phyloP scores from a whole-genome alignment of 768 basidiomycete genomes.

The Clathrus columnatus region DNA sequence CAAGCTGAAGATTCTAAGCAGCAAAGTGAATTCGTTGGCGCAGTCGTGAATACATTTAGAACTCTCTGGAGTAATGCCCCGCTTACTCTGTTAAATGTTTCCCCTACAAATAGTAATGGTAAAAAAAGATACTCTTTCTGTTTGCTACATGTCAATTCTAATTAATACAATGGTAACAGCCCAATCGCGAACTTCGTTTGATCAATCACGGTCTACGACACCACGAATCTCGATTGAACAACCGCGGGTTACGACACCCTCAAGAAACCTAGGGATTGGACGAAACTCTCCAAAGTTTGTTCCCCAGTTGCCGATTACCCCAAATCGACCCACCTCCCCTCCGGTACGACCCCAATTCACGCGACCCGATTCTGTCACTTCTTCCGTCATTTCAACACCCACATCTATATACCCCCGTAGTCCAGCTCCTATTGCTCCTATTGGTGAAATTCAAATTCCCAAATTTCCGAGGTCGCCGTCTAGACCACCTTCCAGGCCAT shows the following conservation, averaged over 20 bases:
- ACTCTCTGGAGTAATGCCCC: conserved; percentile 8
- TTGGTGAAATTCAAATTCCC: background rate
- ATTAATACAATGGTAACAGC: background rate
- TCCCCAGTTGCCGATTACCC: background rate
- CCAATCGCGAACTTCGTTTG: background rate
- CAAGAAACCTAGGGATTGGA: background rate
- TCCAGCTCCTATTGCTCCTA: background rate
- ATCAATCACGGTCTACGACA: background rate
- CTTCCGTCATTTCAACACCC: background rate
- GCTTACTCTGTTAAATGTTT: conserved; percentile 2
- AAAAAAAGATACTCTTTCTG: too few relatives aligned
- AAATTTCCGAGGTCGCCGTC: background rate
- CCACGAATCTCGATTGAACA: background rate
- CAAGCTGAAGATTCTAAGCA: conserved; percentile 68
- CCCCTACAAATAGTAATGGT: background rate
- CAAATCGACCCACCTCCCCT: background rate
- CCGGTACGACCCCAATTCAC: background rate
- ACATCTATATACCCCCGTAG: background rate
- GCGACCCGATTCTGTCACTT: background rate
- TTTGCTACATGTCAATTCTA: too few relatives aligned
- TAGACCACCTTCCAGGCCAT: too few relatives aligned
- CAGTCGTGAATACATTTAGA: conserved; percentile 54
- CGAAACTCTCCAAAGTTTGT: conserved; percentile 1
- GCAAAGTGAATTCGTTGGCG: conserved; percentile 62
- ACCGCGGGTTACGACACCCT: background rate